Evolutionary conservation across 2,329 filamentous ascomycete genomes (phyloP), one percentile per base, ranked within the genome.

Genomic region (Colletotrichum melonis): DNA sequence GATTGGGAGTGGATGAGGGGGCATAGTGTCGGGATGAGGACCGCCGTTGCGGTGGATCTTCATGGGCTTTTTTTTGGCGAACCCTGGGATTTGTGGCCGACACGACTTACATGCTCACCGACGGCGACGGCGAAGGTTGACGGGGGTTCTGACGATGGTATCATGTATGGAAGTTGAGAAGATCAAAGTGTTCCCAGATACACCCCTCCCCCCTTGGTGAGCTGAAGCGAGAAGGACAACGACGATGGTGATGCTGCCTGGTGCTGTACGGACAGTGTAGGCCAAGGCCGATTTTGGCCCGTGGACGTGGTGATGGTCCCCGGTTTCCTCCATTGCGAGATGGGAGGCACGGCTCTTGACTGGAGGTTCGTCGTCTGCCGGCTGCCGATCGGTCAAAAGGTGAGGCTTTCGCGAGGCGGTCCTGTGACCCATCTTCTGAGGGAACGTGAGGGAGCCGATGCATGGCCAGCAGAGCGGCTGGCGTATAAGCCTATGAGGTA

Each of bases 391-490:
- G 67, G 69, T 30, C 38, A 28, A 16, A 60, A 60, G 55, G 49
- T 62, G 67, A 73, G 71, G 71, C 49, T 73, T 73, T 64, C 56
- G 46, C 67, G 19, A 57, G 60, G 58, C 71, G 60, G 67, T 66
- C 67, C 57, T 65, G 60, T 73, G 67, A 71, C 60, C 46, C 60
- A 12, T 63, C 42, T 49, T 63, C n/a, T 49, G 28, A 56, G 52
- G 55, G n/a, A 55, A 55, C 67, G 66, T 60, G 70, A 69, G 70
- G 71, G 70, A 73, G 67, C 70, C 70, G 59, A 56, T 49, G 28
- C 42, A 32, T 28, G 26, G 42, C 42, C 42, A 49, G 42, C 42
- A 49, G 58, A 30, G 65, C 54, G 24, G 22, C 22, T 4, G 52
- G 42, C 42, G 19, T 49, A 49, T 49, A 8, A 52, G 42, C 42